Percentiles rank a stretch among this genome's conserved stretches.
These are phyloP conservation scores for Periglandula ipomoeae DNA, from an alignment of 2,329 filamentous ascomycete genomes.

Conservation along the genomic window DNA sequence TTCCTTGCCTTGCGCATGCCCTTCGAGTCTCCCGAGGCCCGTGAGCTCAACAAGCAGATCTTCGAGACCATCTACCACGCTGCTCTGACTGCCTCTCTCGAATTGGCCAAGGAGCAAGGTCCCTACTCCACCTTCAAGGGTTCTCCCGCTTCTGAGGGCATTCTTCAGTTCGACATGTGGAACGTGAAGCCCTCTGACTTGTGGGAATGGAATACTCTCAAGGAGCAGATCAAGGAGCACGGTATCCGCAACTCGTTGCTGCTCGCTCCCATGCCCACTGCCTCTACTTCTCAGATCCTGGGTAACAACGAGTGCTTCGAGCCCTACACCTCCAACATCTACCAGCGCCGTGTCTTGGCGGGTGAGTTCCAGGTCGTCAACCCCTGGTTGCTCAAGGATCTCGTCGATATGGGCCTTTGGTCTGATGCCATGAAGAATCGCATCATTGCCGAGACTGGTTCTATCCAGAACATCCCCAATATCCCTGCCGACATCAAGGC, in stretches of 20 bases:
- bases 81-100: constrained; percentile 78
- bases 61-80: constrained; percentile 99
- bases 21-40: constrained; percentile 92
- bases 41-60: constrained; percentile 92
- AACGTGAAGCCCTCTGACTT: constrained; percentile 84
- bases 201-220: constrained; percentile 90
- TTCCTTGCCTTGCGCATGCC: constrained; percentile 95
- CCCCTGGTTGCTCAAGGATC: constrained; percentile 95
- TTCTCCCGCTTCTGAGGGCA: constrained; percentile 87
- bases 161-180: constrained; percentile 99
- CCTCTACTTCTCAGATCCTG: constrained; percentile 92
- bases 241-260: constrained; percentile 94
- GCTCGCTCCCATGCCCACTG: constrained; percentile 95
- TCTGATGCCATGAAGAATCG: constrained; percentile 99
- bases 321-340: constrained; percentile 99
- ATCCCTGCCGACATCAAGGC: constrained; percentile 93
- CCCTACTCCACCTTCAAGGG: constrained; percentile 87
- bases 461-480: constrained; percentile 93
- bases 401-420: constrained; percentile 97
- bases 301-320: constrained; percentile 99
- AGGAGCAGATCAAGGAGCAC: constrained; percentile 83
- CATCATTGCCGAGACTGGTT: constrained; percentile 94
- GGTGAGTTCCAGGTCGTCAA: constrained; percentile 99
- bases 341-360: constrained; percentile 93
- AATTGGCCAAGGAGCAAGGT: constrained; percentile 75